Conservation (phyloP, 1,284 basidiomycete species). For the Rhodofomes roseus region DNA sequence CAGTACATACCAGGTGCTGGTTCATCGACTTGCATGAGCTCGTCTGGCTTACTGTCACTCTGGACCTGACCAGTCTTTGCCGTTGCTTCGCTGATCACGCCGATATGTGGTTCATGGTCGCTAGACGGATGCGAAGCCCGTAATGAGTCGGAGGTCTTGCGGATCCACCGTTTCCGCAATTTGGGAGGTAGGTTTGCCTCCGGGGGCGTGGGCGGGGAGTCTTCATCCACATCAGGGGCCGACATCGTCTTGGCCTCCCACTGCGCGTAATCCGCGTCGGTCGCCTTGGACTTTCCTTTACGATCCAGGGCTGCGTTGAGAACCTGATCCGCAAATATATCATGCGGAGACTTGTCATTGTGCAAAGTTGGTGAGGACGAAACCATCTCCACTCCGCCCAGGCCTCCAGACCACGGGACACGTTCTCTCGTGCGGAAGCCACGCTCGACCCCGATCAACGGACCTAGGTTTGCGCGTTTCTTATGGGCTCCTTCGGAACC, state of each 20-base stretch:
- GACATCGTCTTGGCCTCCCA: not conserved
- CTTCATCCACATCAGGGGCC: slow-evolving; percentile 18
- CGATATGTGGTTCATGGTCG: not conserved
- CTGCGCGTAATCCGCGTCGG: slow-evolving; percentile 12
- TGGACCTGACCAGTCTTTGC: slow-evolving; percentile 23
- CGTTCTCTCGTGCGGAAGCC: slow-evolving; percentile 63
- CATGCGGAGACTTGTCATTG: slow-evolving; percentile 14
- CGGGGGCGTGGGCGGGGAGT: slow-evolving; percentile 8
- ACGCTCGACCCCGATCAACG: slow-evolving; percentile 61
- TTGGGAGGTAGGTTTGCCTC: slow-evolving; percentile 57
- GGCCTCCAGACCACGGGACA: slow-evolving; percentile 49
- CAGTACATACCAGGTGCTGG: slow-evolving; percentile 16
- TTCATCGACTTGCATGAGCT: slow-evolving; percentile 25
- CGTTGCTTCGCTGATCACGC: not conserved
- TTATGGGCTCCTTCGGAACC: slow-evolving; percentile 1
- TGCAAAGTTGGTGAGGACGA: slow-evolving; percentile 13
- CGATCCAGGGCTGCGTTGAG: no score
- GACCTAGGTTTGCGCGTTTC: slow-evolving; percentile 53
- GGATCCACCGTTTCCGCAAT: slow-evolving; percentile 56
- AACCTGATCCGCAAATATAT: no score
- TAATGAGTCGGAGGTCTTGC: slow-evolving; percentile 27
- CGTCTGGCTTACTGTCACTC: not conserved
- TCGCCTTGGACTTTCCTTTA: slow-evolving; percentile 6
- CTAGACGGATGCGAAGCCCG: slow-evolving; percentile 15
- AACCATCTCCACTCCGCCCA: slow-evolving; percentile 60